phyloP scores from a whole-genome alignment of 2,329 filamentous ascomycete species.

The Decorospora gaudefroyi region DNA sequence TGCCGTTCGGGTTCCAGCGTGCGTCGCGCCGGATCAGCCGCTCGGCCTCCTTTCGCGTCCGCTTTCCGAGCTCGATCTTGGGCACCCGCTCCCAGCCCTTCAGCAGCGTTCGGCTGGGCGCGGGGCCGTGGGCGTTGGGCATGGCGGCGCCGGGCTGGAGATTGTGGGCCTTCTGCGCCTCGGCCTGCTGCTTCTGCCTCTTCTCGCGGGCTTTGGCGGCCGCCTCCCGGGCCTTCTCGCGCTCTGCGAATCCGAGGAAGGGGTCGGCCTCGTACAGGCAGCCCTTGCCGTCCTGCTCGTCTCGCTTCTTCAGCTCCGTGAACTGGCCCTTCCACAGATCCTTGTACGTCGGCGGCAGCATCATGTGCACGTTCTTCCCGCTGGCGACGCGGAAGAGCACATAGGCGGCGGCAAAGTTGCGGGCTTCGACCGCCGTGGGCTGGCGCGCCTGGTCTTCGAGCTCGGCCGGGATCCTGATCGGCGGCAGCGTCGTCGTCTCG shows the following conservation, averaged over 20 bases:
- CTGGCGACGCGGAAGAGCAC: conserved; percentile 88
- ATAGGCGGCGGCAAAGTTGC: conserved; percentile 91
- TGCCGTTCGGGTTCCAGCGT: conserved; percentile 82
- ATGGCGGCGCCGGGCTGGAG: conserved; percentile 41
- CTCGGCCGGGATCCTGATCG: conserved; percentile 77
- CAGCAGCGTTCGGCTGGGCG: conserved; percentile 54
- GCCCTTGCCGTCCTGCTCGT: conserved; percentile 72
- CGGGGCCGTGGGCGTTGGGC: conserved; percentile 31
- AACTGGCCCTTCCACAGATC: conserved; percentile 91
- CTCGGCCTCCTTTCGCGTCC: conserved; percentile 78
- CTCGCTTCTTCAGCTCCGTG: conserved; percentile 76
- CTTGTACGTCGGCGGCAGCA: conserved; percentile 86
- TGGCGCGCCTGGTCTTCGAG: conserved; percentile 77
- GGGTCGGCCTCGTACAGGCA: conserved; percentile 98
- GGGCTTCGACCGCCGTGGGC: conserved; percentile 83
- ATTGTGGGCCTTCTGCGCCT: conserved; percentile 66
- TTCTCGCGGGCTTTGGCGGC: conserved; percentile 81
- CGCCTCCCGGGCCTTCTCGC: conserved; percentile 74
- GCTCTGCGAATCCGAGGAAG: conserved; percentile 77
- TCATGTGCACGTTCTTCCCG: conserved; percentile 95
- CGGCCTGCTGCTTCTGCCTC: conserved; percentile 58
- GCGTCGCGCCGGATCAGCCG: conserved; percentile 75
- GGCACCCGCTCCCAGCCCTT: conserved; percentile 83
- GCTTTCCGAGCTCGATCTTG: conserved; percentile 89
- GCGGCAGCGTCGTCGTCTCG: conserved; percentile 72